Base-by-base conservation (phyloP, 177 flowering plant genomes). In the Telopea speciosissima region DNA sequence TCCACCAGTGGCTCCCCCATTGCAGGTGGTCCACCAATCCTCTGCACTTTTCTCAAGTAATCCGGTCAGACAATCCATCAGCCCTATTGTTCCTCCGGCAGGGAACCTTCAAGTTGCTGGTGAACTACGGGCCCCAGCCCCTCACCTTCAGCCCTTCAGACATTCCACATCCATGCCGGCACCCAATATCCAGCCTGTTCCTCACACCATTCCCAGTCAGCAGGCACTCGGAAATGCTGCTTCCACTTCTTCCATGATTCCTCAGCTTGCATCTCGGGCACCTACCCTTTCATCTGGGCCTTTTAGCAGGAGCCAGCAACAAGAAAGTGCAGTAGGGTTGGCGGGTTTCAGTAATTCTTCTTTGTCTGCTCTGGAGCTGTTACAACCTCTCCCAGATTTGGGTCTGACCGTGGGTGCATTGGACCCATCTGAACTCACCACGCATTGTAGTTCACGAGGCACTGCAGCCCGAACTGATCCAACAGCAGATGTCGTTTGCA, bases 121-220 rank as follows among this genome's bases (percentile, higher is more conserved):
- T 72, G 89, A 78, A 63, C 59, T 81, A 25, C 85, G 88, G 58
- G 78, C 87, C 16, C 86, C 85, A 4, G 86, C 92, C 10, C 93
- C 97, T 14, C 93, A 89, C 71, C 76, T 87, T 16, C 90, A 76
- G 68, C 76, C 77, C 6, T 84, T 79, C 66, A 81, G 90, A 73
- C 79, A 88, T 26, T 28, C 81, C 8, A 11, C 69, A 26, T 66
- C 85, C 17, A 10, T 67, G 9, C 13, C 81, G 24, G 22, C 78
- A 13, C 33, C 72, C 66, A 65, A 23, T 82, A 70, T 42, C 7
- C 28, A 73, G 7, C 13, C 74, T 36, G 68, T 68, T 24, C 67
- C 65, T 5, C 67, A 67, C 68, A 74, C 60, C 19, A 16, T 79
- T 26, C 70, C 74, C 10, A 72, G 40, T 69, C 86, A 80, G 56